phyloP scores from a whole-genome alignment of 2,329 filamentous ascomycete genomes.

The Calonectria hongkongensis region DNA sequence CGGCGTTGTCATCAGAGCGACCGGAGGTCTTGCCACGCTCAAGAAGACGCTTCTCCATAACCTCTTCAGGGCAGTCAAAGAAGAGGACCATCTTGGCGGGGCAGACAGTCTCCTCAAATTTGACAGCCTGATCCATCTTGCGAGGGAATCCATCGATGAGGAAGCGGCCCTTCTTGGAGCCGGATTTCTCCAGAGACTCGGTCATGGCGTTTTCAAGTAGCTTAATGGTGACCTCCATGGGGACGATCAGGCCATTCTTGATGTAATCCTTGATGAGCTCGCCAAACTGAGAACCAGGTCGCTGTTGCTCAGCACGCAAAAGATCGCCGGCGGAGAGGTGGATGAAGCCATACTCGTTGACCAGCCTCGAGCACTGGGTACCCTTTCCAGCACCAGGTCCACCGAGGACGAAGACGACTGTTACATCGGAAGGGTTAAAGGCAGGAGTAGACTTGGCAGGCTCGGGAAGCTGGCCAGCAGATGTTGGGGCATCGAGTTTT shows the following conservation, averaged over 20 bases:
- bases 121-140: conserved; percentile 96
- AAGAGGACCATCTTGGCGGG: conserved; percentile 91
- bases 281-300: conserved; percentile 90
- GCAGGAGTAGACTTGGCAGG: conserved; percentile 74
- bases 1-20: conserved; percentile 93
- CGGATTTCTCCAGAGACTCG: conserved; percentile 74
- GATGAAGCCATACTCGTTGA: conserved; percentile 90
- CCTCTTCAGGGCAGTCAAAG: conserved; percentile 92
- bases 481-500: conserved; percentile 42
- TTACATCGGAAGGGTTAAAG: conserved; percentile 85
- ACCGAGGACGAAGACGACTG: conserved; percentile 97
- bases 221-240: conserved; percentile 98
- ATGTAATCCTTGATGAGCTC: conserved; percentile 95
- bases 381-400: conserved; percentile 97
- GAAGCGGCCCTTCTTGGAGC: conserved; percentile 79
- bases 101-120: conserved; percentile 94
- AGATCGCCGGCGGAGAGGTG: conserved; percentile 96
- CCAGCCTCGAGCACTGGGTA: conserved; percentile 93
- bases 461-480: conserved; percentile 63
- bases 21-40: conserved; percentile 96
- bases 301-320: conserved; percentile 93
- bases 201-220: conserved; percentile 96
- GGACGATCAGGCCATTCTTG: conserved; percentile 94
- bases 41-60: conserved; percentile 89
- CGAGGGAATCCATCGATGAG: conserved; percentile 90